These are phyloP conservation scores for Thermothelomyces thermophilus DNA, from an alignment of 2,329 filamentous ascomycete genomes.

Conservation along the genomic window DNA sequence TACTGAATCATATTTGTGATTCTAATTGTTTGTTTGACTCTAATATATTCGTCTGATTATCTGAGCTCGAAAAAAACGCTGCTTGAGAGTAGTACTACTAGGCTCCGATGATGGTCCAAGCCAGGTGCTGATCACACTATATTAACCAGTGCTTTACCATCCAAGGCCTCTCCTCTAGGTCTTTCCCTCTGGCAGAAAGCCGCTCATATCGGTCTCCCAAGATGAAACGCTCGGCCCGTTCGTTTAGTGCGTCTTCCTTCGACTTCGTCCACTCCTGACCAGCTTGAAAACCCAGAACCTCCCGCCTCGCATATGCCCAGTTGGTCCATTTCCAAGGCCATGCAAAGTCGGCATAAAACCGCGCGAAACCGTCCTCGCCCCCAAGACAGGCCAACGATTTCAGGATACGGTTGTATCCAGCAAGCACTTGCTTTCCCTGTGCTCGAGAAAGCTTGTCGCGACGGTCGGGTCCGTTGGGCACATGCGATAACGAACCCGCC, in stretches of 20 bases:
- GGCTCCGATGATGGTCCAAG: no score
- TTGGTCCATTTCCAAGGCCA: slow-evolving; percentile 4
- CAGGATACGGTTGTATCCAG: slow-evolving; percentile 6
- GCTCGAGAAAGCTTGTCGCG: background rate
- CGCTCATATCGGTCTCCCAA: background rate
- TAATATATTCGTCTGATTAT: no score
- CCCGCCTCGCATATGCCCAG: background rate
- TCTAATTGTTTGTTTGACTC: no score
- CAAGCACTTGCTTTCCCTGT: background rate
- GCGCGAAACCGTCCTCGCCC: background rate
- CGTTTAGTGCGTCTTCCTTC: background rate
- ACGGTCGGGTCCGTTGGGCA: background rate
- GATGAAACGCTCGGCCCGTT: background rate
- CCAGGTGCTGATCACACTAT: no score
- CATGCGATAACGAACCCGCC: background rate
- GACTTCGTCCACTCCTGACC: background rate
- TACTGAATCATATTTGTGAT: no score
- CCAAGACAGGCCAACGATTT: background rate
- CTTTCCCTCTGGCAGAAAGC: no score
- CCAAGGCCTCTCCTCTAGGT: no score
- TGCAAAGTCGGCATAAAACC: slow-evolving; percentile 4
- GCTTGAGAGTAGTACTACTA: no score
- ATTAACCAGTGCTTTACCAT: no score
- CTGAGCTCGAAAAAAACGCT: no score
- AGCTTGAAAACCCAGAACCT: background rate